phyloP scores from a whole-genome alignment of 129 eudicot genomes.

The Tagetes patula region DNA sequence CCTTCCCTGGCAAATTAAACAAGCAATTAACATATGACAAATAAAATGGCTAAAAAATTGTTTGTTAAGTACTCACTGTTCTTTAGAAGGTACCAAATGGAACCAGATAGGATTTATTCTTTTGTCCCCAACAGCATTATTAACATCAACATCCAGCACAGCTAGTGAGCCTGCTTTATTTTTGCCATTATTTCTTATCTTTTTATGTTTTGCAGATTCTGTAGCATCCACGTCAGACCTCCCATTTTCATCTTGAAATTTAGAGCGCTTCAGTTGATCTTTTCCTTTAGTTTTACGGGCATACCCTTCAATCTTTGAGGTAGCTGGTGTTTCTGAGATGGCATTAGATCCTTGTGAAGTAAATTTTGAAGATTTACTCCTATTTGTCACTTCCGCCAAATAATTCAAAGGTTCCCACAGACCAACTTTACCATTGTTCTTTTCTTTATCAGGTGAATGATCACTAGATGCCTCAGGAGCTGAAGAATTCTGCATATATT shows the following conservation, averaged over 20 bases:
- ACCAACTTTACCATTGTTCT: conserved; percentile 57
- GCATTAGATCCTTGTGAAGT: conserved; percentile 49
- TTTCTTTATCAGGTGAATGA: conserved; percentile 45
- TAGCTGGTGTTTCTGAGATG: conserved; percentile 46
- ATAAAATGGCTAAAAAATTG: background rate
- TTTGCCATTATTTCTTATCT: conserved; percentile 46
- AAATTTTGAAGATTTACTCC: conserved; percentile 62
- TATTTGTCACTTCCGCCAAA: conserved; percentile 80
- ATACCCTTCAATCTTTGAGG: conserved; percentile 41
- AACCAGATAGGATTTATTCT: conserved; percentile 68
- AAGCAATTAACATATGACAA: conserved; percentile 21
- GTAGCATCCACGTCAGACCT: conserved; percentile 41
- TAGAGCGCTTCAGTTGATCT: conserved; percentile 42
- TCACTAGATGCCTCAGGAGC: conserved; percentile 51
- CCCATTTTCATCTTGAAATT: conserved; percentile 60
- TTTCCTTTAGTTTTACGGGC: conserved; percentile 47
- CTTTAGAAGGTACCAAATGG: conserved; percentile 60
- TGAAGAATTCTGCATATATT: conserved; percentile 55
- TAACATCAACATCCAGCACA: conserved; percentile 51
- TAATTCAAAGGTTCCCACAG: conserved; percentile 72
- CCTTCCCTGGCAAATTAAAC: conserved; percentile 56
- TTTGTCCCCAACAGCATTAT: conserved; percentile 42
- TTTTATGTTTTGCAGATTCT: conserved; percentile 60
- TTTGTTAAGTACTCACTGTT: conserved; percentile 51
- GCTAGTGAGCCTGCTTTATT: conserved; percentile 53